Conservation (phyloP, 768 basidiomycete species). For the Russula ochroleuca region DNA sequence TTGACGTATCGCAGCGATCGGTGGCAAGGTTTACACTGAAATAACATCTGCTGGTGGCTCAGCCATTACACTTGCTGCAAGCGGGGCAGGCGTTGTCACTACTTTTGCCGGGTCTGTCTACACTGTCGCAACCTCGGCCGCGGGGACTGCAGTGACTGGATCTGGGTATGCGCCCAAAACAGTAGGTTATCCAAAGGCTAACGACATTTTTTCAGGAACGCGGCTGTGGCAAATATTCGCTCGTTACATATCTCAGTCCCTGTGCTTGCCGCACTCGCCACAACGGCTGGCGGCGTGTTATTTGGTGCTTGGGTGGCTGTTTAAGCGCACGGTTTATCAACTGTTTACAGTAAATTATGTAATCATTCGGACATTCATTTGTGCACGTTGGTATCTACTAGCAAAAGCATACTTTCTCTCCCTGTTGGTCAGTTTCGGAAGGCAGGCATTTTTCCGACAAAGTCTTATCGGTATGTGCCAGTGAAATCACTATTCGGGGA, state of each 20-base stretch:
- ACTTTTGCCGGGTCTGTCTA: constrained; percentile 26
- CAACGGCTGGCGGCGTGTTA: constrained; percentile 20
- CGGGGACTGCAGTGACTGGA: not conserved
- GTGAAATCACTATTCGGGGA: no score
- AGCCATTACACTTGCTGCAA: constrained; percentile 24
- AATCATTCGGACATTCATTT: not conserved
- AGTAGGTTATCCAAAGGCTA: not conserved
- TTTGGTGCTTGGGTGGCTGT: constrained; percentile 25
- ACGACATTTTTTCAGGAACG: not conserved
- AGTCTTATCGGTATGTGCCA: no score
- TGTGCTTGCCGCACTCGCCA: constrained; percentile 18
- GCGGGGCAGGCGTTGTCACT: constrained; percentile 22
- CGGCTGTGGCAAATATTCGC: constrained; percentile 7
- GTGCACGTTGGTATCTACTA: not conserved
- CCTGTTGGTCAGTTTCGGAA: no score
- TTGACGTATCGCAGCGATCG: constrained; percentile 13
- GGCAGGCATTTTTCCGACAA: no score
- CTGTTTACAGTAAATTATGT: not conserved
- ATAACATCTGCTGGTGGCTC: constrained; percentile 22
- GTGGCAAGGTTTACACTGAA: constrained; percentile 22
- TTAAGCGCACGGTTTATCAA: not conserved
- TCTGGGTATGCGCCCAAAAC: not conserved
- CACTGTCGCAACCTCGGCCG: constrained; percentile 22
- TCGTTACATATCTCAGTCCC: constrained; percentile 6
- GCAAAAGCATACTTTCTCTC: no score